Conservation (phyloP, 1,284 basidiomycete genomes). For the Puccinia polysora region DNA sequence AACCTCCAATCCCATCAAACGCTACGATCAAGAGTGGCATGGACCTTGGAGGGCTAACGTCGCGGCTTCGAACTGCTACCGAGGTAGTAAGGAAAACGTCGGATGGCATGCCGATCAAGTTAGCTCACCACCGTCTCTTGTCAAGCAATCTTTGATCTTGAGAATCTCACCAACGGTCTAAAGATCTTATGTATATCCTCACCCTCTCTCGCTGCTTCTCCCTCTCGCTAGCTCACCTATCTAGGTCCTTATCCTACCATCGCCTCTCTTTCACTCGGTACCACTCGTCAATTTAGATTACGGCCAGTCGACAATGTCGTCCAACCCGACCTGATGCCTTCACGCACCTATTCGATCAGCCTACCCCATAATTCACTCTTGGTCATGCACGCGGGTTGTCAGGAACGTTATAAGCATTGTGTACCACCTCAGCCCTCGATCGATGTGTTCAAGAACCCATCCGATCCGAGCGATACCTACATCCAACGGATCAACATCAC, state of each 20-base stretch:
- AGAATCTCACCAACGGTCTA: too few species aligned
- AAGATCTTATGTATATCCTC: too few species aligned
- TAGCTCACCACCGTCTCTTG: too few species aligned
- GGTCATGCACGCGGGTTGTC: slow-evolving; percentile 88
- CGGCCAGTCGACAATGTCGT: slow-evolving; percentile 62
- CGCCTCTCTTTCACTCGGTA: slow-evolving; percentile 83
- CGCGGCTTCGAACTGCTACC: slow-evolving; percentile 84
- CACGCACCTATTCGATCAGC: slow-evolving; percentile 76
- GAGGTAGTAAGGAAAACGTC: slow-evolving; percentile 65
- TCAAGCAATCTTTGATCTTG: too few species aligned
- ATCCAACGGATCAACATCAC: slow-evolving; percentile 47
- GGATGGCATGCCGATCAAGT: slow-evolving; percentile 43
- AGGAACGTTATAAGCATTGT: slow-evolving; percentile 80
- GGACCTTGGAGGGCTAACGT: slow-evolving; percentile 79
- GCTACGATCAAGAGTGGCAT: slow-evolving; percentile 70
- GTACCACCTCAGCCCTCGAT: slow-evolving; percentile 70
- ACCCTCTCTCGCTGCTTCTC: neutral
- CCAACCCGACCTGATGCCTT: slow-evolving; percentile 53
- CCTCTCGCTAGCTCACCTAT: slow-evolving; percentile 61
- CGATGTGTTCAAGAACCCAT: slow-evolving; percentile 67
- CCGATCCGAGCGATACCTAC: neutral
- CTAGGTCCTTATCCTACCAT: slow-evolving; percentile 88
- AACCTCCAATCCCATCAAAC: slow-evolving; percentile 48
- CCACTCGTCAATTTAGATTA: slow-evolving; percentile 54
- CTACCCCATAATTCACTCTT: slow-evolving; percentile 78